Percentiles rank a stretch among this genome's conserved stretches.
Evolutionary conservation across 768 basidiomycete genomes (phyloP).

Genomic region (Trametes cubensis): DNA sequence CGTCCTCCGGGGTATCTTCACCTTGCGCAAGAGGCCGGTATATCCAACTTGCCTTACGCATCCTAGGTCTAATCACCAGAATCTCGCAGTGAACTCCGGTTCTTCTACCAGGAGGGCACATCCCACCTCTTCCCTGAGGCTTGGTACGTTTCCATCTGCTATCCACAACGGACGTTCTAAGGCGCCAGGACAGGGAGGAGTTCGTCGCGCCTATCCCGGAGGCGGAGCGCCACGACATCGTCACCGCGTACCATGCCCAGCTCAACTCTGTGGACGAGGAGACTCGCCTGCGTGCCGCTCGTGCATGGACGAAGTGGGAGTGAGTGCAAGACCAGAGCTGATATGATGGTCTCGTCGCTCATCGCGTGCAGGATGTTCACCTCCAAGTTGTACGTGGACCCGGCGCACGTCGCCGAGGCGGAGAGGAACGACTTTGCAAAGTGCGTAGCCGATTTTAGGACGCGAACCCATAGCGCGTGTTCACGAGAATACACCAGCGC

Average conservation of each 20-base stretch:
- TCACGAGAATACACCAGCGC: slow-evolving; percentile 50
- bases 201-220: slow-evolving; percentile 83
- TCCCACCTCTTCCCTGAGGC: slow-evolving; percentile 86
- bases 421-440: slow-evolving; percentile 76
- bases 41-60: not conserved
- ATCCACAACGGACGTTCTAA: not conserved
- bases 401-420: slow-evolving; percentile 65
- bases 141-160: slow-evolving; percentile 52
- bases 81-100: slow-evolving; percentile 66
- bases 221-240: slow-evolving; percentile 74
- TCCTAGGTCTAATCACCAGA: not conserved
- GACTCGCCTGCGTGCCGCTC: slow-evolving; percentile 68
- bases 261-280: slow-evolving; percentile 73
- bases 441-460: slow-evolving; percentile 42
- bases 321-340: slow-evolving; percentile 42
- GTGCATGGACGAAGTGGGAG: slow-evolving; percentile 93
- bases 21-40: slow-evolving; percentile 70
- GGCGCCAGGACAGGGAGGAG: slow-evolving; percentile 62
- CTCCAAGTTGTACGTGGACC: slow-evolving; percentile 71
- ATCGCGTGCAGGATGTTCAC: slow-evolving; percentile 72
- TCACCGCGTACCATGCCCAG: slow-evolving; percentile 81
- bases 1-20: slow-evolving; percentile 87
- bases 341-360: not conserved
- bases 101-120: slow-evolving; percentile 90
- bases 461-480: not conserved